Evolutionary conservation across 306 rosid genomes (phyloP).

Genomic region (Phaseolus lunatus): DNA sequence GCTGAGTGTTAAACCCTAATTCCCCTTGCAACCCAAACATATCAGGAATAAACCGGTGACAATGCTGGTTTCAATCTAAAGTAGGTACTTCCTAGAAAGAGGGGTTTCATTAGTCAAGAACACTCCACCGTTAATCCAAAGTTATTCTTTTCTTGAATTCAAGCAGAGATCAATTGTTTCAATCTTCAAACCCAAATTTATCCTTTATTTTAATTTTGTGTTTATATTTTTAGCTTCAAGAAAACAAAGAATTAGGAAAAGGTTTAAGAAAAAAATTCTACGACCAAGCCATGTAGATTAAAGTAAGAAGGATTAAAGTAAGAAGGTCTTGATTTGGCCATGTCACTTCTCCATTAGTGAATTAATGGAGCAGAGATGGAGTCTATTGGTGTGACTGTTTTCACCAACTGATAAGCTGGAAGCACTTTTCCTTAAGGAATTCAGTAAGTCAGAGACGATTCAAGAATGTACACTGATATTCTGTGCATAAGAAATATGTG

Average conservation of each 20-base stretch:
- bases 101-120: not conserved
- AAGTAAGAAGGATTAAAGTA: too few relatives aligned
- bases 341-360: not conserved
- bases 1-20: not conserved
- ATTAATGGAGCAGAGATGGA: not conserved
- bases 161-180: not conserved
- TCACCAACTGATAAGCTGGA: not conserved
- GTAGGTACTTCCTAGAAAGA: not conserved
- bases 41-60: not conserved
- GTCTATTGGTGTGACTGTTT: not conserved
- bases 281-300: not conserved
- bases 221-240: not conserved
- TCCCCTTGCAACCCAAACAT: not conserved
- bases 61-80: too few relatives aligned
- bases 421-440: not conserved
- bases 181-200: not conserved
- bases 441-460: not conserved
- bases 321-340: not conserved
- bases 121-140: not conserved
- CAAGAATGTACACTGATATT: not conserved
- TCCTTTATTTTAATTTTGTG: not conserved
- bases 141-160: not conserved
- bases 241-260: not conserved
- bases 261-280: not conserved
- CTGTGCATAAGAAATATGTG: not conserved